Percentiles rank a stretch among this genome's conserved stretches.
phyloP scores from a whole-genome alignment of 306 rosid genomes.

The Prunus kanzakura region DNA sequence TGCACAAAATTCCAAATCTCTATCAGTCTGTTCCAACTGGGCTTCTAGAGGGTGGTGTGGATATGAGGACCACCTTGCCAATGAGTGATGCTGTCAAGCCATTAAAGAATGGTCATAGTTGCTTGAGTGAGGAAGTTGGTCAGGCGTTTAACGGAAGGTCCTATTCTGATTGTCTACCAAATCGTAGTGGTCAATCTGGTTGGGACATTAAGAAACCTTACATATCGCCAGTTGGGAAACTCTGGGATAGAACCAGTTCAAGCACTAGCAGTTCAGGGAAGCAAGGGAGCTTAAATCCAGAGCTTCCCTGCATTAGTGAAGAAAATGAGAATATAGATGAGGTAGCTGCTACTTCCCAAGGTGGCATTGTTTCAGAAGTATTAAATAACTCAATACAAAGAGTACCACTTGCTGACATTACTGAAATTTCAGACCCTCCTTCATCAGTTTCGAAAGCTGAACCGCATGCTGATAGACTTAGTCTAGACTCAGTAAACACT shows the following conservation, averaged over 20 bases:
- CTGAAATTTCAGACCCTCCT: constrained; percentile 38
- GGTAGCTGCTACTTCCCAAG: constrained; percentile 40
- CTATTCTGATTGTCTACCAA: constrained; percentile 50
- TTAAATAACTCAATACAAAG: constrained; percentile 31
- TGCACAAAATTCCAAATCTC: constrained; percentile 29
- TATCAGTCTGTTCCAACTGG: constrained; percentile 64
- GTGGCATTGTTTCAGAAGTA: constrained; percentile 30
- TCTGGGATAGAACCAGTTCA: constrained; percentile 64
- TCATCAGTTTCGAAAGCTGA: constrained; percentile 51
- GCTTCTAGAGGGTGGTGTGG: constrained; percentile 56
- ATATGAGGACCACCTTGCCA: constrained; percentile 35
- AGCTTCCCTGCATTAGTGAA: constrained; percentile 87
- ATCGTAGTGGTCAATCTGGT: constrained; percentile 30
- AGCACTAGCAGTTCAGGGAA: constrained; percentile 66
- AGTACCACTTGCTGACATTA: constrained; percentile 58
- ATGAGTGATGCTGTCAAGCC: constrained; percentile 28
- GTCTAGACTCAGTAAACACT: constrained; percentile 46
- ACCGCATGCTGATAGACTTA: constrained; percentile 34
- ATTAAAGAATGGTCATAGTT: constrained; percentile 10
- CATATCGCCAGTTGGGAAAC: constrained; percentile 61
- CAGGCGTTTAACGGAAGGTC: constrained; percentile 34
- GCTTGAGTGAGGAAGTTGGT: constrained; percentile 23
- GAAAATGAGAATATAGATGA: constrained; percentile 80
- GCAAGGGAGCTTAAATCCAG: constrained; percentile 53
- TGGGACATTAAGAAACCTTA: constrained; percentile 38